Evolutionary conservation across 228 moss, liverwort and hornwort species (phyloP).

Genomic region (Sphagnum magellanicum): DNA sequence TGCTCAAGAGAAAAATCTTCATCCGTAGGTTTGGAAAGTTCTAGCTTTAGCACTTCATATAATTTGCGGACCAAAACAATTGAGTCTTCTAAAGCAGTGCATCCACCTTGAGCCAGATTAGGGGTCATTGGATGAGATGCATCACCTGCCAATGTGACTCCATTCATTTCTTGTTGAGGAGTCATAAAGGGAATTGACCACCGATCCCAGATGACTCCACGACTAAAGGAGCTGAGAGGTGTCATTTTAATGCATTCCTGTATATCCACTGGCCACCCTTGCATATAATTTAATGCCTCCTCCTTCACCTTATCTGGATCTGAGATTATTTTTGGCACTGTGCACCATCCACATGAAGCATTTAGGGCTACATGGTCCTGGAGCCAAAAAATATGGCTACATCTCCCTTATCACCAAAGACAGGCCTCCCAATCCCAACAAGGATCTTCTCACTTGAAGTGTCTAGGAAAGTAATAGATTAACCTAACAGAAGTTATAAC

Average conservation of each 20-base stretch:
- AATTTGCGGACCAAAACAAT: constrained; percentile 37
- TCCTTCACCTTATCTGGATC: constrained; percentile 29
- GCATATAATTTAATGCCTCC: constrained; percentile 24
- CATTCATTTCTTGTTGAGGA: constrained; percentile 17
- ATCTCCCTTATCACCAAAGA: too few relatives aligned
- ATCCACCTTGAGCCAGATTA: constrained; percentile 44
- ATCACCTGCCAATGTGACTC: constrained; percentile 45
- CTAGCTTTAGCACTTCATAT: constrained; percentile 14
- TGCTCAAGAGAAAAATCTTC: not conserved
- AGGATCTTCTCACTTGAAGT: too few relatives aligned
- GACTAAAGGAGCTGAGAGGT: constrained; percentile 21
- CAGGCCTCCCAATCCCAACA: too few relatives aligned
- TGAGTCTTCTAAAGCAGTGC: constrained; percentile 40
- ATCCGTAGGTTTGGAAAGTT: not conserved
- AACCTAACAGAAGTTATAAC: too few relatives aligned
- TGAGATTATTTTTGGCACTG: constrained; percentile 24
- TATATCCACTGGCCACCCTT: constrained; percentile 43
- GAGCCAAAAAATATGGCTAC: too few relatives aligned
- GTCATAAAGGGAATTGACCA: constrained; percentile 34
- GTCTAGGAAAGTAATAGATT: too few relatives aligned
- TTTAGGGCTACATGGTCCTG: too few relatives aligned
- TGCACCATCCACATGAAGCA: not conserved
- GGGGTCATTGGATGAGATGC: constrained; percentile 56
- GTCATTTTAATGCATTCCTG: constrained; percentile 34
- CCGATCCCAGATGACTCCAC: constrained; percentile 30